phyloP scores from a whole-genome alignment of 1,284 basidiomycete genomes.

The Austroboletus novae-zelandiae region DNA sequence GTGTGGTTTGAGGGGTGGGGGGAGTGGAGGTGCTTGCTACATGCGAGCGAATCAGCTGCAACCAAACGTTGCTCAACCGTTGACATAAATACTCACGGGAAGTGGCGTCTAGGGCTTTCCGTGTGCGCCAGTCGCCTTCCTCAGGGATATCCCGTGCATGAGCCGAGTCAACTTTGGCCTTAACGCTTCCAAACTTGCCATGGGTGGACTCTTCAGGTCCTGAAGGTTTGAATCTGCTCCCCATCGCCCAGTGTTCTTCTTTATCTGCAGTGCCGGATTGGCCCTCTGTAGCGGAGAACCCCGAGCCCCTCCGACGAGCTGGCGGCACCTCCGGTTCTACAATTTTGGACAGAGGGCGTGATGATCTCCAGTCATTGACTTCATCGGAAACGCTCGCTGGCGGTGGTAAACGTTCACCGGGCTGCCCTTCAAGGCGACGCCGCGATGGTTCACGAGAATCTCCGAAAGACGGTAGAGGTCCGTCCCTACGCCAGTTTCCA shows the following conservation, averaged over 20 bases:
- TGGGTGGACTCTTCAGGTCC: conserved; percentile 39
- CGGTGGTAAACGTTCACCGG: conserved; percentile 40
- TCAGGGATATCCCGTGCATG: conserved; percentile 49
- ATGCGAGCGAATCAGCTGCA: conserved; percentile 8
- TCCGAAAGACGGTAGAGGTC: conserved; percentile 71
- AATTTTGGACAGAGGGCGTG: conserved; percentile 43
- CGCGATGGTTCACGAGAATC: conserved; percentile 57
- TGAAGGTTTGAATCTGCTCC: conserved; percentile 66
- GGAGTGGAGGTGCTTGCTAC: conserved; percentile 71
- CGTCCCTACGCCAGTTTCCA: conserved; percentile 83
- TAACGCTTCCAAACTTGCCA: conserved; percentile 50
- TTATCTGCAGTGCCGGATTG: conserved; percentile 62
- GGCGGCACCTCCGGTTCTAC: conserved; percentile 47
- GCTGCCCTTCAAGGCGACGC: conserved; percentile 57
- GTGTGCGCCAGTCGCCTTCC: conserved; percentile 62
- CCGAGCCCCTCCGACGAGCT: conserved; percentile 54
- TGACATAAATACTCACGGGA: conserved; percentile 51
- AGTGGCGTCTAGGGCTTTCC: conserved; percentile 45
- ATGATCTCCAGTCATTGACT: conserved; percentile 69
- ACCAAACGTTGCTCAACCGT: neutral
- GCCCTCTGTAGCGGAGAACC: conserved; percentile 50
- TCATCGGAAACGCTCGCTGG: conserved; percentile 51
- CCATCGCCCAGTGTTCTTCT: conserved; percentile 74
- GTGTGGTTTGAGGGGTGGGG: conserved; percentile 73
- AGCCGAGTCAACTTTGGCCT: conserved; percentile 51